These are phyloP conservation scores for Rhodotorula graminis DNA, from an alignment of 768 basidiomycete genomes.

Conservation along the genomic window DNA sequence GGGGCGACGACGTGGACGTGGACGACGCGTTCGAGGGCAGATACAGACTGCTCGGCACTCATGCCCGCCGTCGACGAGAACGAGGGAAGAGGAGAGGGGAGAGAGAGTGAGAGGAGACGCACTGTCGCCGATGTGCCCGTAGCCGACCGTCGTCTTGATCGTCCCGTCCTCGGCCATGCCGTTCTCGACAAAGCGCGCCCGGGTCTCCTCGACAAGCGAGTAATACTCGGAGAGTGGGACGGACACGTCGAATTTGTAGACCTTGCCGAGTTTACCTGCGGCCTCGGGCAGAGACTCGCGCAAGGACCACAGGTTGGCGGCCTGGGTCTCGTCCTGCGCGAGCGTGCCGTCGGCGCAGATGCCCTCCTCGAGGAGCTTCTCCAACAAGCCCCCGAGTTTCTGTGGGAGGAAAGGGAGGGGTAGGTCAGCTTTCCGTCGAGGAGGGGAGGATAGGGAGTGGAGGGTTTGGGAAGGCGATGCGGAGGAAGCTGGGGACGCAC, in stretches of 20 bases:
- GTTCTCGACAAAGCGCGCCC: constrained; percentile 58
- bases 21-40: too few relatives aligned
- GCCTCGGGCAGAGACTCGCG: constrained; percentile 91
- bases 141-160: constrained; percentile 82
- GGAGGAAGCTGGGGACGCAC: constrained; percentile 50
- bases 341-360: constrained; percentile 85
- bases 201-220: constrained; percentile 72
- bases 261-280: constrained; percentile 84
- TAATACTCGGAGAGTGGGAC: constrained; percentile 83
- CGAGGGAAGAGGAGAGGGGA: background rate
- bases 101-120: constrained; percentile 43
- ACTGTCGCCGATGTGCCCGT: constrained; percentile 97
- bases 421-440: background rate
- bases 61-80: too few relatives aligned
- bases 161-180: constrained; percentile 48
- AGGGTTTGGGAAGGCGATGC: background rate
- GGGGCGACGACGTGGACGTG: too few relatives aligned
- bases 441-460: background rate
- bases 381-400: constrained; percentile 80
- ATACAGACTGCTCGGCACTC: too few relatives aligned
- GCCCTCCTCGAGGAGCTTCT: constrained; percentile 65
- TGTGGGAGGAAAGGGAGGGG: constrained; percentile 45
- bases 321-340: constrained; percentile 84
- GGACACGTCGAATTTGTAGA: constrained; percentile 85
- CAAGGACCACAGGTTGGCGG: constrained; percentile 80